Evolutionary conservation across 2,329 filamentous ascomycete genomes (phyloP).

Genomic region (Chrysosporium queenslandicum): DNA sequence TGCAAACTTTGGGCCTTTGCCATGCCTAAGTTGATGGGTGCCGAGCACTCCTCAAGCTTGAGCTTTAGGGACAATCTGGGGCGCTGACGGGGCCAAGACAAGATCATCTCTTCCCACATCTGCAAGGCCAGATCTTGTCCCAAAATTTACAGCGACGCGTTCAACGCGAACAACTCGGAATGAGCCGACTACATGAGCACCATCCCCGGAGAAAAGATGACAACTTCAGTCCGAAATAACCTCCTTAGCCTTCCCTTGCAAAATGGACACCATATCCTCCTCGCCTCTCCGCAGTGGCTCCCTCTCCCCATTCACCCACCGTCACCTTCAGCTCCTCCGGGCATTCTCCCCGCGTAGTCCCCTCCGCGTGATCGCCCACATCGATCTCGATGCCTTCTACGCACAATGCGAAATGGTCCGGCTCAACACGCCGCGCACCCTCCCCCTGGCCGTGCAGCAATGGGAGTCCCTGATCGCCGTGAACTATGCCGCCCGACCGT

Average conservation of each 20-base stretch:
- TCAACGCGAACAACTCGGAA: too few species aligned
- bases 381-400: constrained; percentile 97
- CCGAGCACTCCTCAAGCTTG: too few species aligned
- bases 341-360: constrained; percentile 62
- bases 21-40: too few species aligned
- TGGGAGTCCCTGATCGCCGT: constrained; percentile 93
- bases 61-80: too few species aligned
- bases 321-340: constrained; percentile 66
- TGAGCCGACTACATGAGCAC: too few species aligned
- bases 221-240: background rate
- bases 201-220: too few species aligned
- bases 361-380: constrained; percentile 76
- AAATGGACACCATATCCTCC: constrained; percentile 3
- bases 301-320: constrained; percentile 69
- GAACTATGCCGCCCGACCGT: constrained; percentile 82
- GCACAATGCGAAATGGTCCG: constrained; percentile 92
- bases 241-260: background rate
- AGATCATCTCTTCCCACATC: too few species aligned
- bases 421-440: constrained; percentile 60
- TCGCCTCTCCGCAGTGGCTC: background rate
- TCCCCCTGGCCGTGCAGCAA: constrained; percentile 86
- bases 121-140: too few species aligned
- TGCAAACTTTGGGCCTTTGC: too few species aligned
- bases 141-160: too few species aligned
- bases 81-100: too few species aligned